Evolutionary conservation across 2,329 filamentous ascomycete genomes (phyloP).

Genomic region (Hypocreales sp.): DNA sequence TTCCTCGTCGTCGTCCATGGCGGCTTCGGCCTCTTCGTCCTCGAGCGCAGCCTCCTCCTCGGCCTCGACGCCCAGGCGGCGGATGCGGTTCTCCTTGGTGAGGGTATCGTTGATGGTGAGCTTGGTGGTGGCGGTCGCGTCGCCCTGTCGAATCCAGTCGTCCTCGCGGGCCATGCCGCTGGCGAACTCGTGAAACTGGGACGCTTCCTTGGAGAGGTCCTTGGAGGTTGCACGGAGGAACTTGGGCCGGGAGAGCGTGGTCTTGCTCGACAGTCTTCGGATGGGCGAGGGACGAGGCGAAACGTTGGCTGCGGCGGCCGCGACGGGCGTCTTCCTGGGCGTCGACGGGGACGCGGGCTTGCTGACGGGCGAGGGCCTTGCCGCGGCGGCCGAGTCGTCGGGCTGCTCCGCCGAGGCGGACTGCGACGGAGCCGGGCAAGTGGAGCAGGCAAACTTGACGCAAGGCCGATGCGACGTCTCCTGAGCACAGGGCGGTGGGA

Average conservation of each 20-base stretch:
- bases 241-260: conserved; percentile 17
- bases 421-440: conserved; percentile 29
- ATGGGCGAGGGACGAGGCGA: conserved; percentile 9
- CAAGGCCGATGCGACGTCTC: conserved; percentile 37
- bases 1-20: conserved; percentile 28
- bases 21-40: conserved; percentile 42
- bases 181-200: conserved; percentile 80
- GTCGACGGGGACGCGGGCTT: conserved; percentile 15
- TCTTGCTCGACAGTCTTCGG: conserved; percentile 8
- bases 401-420: conserved; percentile 18
- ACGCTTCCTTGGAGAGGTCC: conserved; percentile 38
- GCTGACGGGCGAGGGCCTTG: conserved; percentile 4
- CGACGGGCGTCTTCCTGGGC: conserved; percentile 12
- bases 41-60: conserved; percentile 75
- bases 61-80: conserved; percentile 72
- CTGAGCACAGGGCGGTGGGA: conserved; percentile 17
- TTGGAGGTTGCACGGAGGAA: conserved; percentile 34
- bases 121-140: conserved; percentile 46
- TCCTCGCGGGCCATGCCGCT: conserved; percentile 69
- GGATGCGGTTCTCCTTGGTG: conserved; percentile 76
- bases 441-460: conserved; percentile 65
- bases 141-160: conserved; percentile 71
- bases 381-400: not conserved
- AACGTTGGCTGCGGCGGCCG: conserved; percentile 6
- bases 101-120: conserved; percentile 84